Evolutionary conservation across 1,284 basidiomycete species (phyloP), one percentile per base, ranked within the genome.

Genomic region (Pseudozyma flocculosa): DNA sequence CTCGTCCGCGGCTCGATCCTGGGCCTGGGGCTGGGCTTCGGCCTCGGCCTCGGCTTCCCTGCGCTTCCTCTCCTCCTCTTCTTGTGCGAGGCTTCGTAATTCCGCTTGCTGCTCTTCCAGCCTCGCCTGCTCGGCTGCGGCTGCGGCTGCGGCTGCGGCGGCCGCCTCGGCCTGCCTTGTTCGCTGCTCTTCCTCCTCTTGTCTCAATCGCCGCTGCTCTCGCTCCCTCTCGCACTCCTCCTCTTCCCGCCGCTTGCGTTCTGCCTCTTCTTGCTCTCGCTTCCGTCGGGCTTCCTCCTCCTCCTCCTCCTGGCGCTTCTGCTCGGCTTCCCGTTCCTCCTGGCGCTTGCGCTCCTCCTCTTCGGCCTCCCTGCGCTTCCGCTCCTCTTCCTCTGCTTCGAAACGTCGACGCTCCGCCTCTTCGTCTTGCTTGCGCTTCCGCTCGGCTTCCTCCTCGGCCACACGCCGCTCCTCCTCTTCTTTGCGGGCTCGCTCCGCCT

Each of bases 381-480:
- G 21, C 47, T 46, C 8, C 17, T 24, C 10, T 40, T n/a, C n/a
- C 49, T 50, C 13, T 43, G 30, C 40, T 50, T 52, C n/a, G n/a
- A n/a, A n/a, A 51, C 21, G 21, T 49, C 19, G 2, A 36, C 40
- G 22, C 44, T 37, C 0, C 0, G 19, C 8, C 17, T 24, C 10
- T 40, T n/a, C n/a, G 49, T 50, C 13, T 43, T 29, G 36, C 48
- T 52, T 14, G 8, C 19, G n/a, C 43, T 44, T 29, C 4, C 15
- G 15, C 26, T 44, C 21, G 23, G 11, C 21, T 23, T 13, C 36
- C 36, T 37, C 18, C 21, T 23, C 13, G 26, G 22, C 40, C 17
- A 23, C 22, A 29, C 26, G 26, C 26, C 11, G 26, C 26, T 29
- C 26, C 26, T 29, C 32, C 32, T 9, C 32, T 13, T 34, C 32